A percentile compares a stretch with the other conserved stretches of the same genome.
These are phyloP conservation scores for Globomyces pollinis-pini DNA, from an alignment of 192 early-diverging fungal species.

Conservation along the genomic window DNA sequence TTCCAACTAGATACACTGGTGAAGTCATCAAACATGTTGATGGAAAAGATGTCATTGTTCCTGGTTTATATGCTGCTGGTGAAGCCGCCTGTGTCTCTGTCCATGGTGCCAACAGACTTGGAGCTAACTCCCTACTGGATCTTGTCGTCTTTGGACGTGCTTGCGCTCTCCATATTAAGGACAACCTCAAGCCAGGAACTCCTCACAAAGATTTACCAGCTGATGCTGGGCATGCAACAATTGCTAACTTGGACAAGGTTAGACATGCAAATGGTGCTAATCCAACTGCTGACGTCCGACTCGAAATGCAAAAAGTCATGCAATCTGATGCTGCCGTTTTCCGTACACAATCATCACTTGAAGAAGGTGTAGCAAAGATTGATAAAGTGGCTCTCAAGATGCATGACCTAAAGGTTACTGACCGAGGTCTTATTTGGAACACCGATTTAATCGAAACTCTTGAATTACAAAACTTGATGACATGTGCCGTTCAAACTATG, in stretches of 20 bases:
- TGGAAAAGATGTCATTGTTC: slow-evolving; percentile 87
- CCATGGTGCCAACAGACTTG: slow-evolving; percentile 96
- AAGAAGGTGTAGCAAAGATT: slow-evolving; percentile 85
- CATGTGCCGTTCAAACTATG: slow-evolving; percentile 86
- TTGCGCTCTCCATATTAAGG: slow-evolving; percentile 85
- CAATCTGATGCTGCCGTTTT: slow-evolving; percentile 97
- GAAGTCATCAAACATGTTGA: slow-evolving; percentile 76
- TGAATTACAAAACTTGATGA: slow-evolving; percentile 96
- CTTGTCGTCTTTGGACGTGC: slow-evolving; percentile 99
- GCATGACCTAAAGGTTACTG: slow-evolving; percentile 77
- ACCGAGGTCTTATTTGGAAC: slow-evolving; percentile 97
- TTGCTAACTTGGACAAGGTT: slow-evolving; percentile 93
- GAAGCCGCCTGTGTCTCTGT: slow-evolving; percentile 97
- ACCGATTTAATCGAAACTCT: slow-evolving; percentile 93
- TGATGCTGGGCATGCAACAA: slow-evolving; percentile 78
- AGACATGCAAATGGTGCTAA: slow-evolving; percentile 74
- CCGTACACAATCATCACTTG: slow-evolving; percentile 79
- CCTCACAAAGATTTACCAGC: slow-evolving; percentile 74
- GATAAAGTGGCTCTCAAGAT: slow-evolving; percentile 72
- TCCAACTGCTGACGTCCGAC: slow-evolving; percentile 76
- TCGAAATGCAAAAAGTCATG: slow-evolving; percentile 98
- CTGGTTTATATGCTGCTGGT: slow-evolving; percentile 96
- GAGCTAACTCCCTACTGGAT: slow-evolving; percentile 96
- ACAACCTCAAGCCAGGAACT: slow-evolving; percentile 80
- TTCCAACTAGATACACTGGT: slow-evolving; percentile 94